phyloP scores from a whole-genome alignment of 2,329 filamentous ascomycete species.

The Nemania sp. region DNA sequence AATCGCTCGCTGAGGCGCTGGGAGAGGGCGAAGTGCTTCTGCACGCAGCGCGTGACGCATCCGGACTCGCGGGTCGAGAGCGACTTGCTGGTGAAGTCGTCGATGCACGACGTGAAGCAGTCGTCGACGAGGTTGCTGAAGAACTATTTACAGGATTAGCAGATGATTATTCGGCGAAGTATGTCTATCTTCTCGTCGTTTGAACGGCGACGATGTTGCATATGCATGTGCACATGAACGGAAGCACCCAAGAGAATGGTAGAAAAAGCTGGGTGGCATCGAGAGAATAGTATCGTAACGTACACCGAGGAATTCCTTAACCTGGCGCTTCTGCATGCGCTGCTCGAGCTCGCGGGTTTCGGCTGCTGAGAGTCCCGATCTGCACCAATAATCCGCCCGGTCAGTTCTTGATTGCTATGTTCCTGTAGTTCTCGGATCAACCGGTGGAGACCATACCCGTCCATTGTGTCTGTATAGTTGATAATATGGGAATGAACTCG shows the following conservation, averaged over 20 bases:
- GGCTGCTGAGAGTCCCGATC: constrained; percentile 63
- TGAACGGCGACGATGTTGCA: no score
- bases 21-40: constrained; percentile 92
- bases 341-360: constrained; percentile 93
- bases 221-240: neutral
- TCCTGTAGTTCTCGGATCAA: neutral
- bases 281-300: no score
- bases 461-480: constrained; percentile 29
- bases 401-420: constrained; percentile 3
- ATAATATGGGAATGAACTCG: neutral
- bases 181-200: no score
- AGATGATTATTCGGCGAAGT: neutral
- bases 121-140: constrained; percentile 73
- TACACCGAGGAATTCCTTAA: constrained; percentile 99
- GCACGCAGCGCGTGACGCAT: constrained; percentile 92
- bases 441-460: constrained; percentile 30
- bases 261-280: neutral
- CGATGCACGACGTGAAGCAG: constrained; percentile 97
- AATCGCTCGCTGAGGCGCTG: constrained; percentile 92
- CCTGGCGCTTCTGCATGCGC: constrained; percentile 96
- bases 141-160: constrained; percentile 49
- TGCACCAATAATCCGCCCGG: neutral
- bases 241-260: no score
- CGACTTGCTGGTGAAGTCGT: constrained; percentile 97
- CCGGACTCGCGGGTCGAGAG: constrained; percentile 84